Evolutionary conservation across 106 monocot species (phyloP).

Genomic region (Triglochin maritima): DNA sequence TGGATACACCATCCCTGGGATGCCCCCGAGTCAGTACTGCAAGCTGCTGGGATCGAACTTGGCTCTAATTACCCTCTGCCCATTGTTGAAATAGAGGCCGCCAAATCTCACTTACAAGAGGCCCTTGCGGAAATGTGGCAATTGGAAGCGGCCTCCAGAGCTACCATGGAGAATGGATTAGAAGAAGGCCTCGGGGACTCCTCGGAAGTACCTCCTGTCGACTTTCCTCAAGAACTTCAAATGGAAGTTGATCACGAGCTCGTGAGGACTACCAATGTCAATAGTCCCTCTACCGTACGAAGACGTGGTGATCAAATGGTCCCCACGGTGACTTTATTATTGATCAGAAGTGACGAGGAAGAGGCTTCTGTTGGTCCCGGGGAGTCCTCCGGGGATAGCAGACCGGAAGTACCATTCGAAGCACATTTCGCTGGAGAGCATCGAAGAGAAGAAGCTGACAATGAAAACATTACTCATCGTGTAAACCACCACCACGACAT

Average conservation of each 20-base stretch:
- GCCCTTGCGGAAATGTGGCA: slow-evolving; percentile 86
- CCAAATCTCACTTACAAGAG: slow-evolving; percentile 57
- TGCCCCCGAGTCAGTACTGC: slow-evolving; percentile 69
- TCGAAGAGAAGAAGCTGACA: slow-evolving; percentile 10
- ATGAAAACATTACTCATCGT: slow-evolving; percentile 13
- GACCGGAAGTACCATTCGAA: slow-evolving; percentile 70
- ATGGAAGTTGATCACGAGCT: slow-evolving; percentile 67
- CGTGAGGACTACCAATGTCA: slow-evolving; percentile 13
- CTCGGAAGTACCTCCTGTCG: slow-evolving; percentile 52
- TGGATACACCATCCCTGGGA: slow-evolving; percentile 99
- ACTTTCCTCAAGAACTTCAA: slow-evolving; percentile 58
- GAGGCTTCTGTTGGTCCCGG: slow-evolving; percentile 28
- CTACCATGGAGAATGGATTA: slow-evolving; percentile 58
- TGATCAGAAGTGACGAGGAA: slow-evolving; percentile 40
- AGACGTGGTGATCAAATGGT: slow-evolving; percentile 76
- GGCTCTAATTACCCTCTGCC: slow-evolving; percentile 94
- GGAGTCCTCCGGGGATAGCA: slow-evolving; percentile 25
- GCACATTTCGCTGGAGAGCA: slow-evolving; percentile 20
- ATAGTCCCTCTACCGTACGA: slow-evolving; percentile 8
- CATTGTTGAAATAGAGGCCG: slow-evolving; percentile 60
- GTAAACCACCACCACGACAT: slow-evolving; percentile 2
- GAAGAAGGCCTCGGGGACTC: slow-evolving; percentile 96
- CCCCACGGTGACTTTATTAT: slow-evolving; percentile 73
- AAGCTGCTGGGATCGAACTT: slow-evolving; percentile 90
- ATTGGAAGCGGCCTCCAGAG: slow-evolving; percentile 68